Evolutionary conservation across 116 monocot genomes (phyloP), one percentile per base, ranked within the genome.

Genomic region (Dioscorea cayenensis): DNA sequence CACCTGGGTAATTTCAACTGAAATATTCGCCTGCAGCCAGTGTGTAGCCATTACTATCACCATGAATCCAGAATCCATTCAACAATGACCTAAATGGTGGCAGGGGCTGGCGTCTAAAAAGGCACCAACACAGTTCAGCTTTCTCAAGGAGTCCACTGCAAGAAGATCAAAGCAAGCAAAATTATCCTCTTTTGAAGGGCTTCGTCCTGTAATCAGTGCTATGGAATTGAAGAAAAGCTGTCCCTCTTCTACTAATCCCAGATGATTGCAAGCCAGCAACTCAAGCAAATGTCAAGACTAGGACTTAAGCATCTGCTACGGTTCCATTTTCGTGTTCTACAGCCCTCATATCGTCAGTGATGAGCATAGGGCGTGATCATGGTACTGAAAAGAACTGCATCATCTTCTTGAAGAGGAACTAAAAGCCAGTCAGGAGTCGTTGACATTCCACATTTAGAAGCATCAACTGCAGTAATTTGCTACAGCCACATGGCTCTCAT

Each of bases 281-380:
- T n/a, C n/a, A n/a, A n/a, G n/a, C n/a, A n/a, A n/a, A n/a, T n/a
- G n/a, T n/a, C n/a, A n/a, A n/a, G n/a, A n/a, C n/a, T n/a, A n/a
- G n/a, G n/a, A n/a, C n/a, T n/a, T n/a, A n/a, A n/a, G n/a, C n/a
- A n/a, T n/a, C n/a, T n/a, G n/a, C n/a, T n/a, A n/a, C n/a, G n/a
- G n/a, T n/a, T n/a, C n/a, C n/a, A n/a, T n/a, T n/a, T n/a, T n/a
- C n/a, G n/a, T n/a, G 36, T 49, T 60, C 60, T 49, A 77, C 59
- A 19, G n/a, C n/a, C n/a, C n/a, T n/a, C n/a, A n/a, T n/a, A n/a
- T n/a, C n/a, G n/a, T n/a, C n/a, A n/a, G n/a, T n/a, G 81, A 63
- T 81, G 73, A 29, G 73, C 77, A 73, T 55, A 77, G 65, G 81
- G 77, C 36, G 69, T 77, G 63, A 81, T 73, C 73, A 81, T 81